Evolutionary conservation across 192 early-diverging fungal genomes (phyloP), one percentile per base, ranked within the genome.

Genomic region (Mortierella claussenii): DNA sequence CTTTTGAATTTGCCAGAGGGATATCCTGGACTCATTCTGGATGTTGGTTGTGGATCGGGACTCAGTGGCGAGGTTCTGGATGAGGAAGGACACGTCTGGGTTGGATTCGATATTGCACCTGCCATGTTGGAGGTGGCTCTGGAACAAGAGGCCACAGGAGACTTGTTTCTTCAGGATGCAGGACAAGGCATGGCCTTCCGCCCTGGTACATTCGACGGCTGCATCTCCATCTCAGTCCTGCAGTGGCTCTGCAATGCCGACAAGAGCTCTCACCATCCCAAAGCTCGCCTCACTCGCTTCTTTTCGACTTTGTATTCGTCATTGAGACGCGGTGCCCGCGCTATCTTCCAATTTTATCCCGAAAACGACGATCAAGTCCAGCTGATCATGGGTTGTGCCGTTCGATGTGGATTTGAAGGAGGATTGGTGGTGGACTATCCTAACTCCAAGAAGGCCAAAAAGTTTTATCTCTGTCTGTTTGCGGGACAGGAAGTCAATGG

Each of bases 231-330:
- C 40, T 99, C 97, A 0, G 96, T 97, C 5, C 70, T 99, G 30
- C 97, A 99, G 80, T 99, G 96, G 97, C 89, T 99, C 27, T 99
- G 96, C 73, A 99, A 99, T 75, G 96, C 97, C 8, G 97, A 99
- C 84, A 93, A 93, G 68, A 76, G 84, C n/a, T 88, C 88, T 61
- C 92, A 99, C 70, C 83, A 87, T 54, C 97, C 97, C 23, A 87
- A 91, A 56, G 82, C 89, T 13, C 89, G 97, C 15, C 81, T 99
- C 18, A 81, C 80, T 44, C 86, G 95, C 18, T 99, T 99, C 81
- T 99, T 99, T 63, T 88, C 91, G 11, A 95, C 96, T 10, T 80
- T 98, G 27, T 98, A 95, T 68, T 94, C 93, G n/a, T 84, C 94
- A 11, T 79, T 98, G 66, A 80, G 90, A 43, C 84, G 94, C 13